Conservation (phyloP, 331 rosid species). For the Acacia pycnantha region DNA sequence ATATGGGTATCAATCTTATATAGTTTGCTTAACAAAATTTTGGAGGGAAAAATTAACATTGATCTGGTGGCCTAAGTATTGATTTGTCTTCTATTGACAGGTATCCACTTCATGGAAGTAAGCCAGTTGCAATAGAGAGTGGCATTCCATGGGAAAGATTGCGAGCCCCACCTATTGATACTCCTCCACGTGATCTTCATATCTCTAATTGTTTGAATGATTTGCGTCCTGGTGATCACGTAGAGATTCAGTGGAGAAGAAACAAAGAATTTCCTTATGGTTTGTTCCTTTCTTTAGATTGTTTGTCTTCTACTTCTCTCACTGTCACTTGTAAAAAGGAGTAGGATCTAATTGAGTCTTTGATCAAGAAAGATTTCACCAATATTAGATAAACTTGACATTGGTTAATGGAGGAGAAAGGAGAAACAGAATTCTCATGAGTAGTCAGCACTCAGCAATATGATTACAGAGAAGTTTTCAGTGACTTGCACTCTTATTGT, state of each 20-base stretch:
- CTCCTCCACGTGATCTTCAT: constrained; percentile 78
- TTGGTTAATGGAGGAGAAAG: neutral
- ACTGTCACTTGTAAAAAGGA: neutral
- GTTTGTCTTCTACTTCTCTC: constrained; percentile 15
- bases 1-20: neutral
- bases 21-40: neutral
- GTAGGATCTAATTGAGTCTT: constrained; percentile 19
- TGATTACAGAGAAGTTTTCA: neutral
- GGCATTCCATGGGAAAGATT: constrained; percentile 85
- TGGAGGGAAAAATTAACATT: constrained; percentile 10
- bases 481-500: neutral
- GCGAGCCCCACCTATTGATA: constrained; percentile 72
- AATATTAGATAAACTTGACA: constrained; percentile 29
- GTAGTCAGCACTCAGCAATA: neutral
- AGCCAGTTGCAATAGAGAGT: constrained; percentile 65
- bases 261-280: constrained; percentile 97
- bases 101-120: constrained; percentile 93
- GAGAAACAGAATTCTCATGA: neutral
- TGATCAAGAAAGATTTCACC: neutral
- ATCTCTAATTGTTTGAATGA: constrained; percentile 64
- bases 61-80: constrained; percentile 32
- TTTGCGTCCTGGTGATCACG: constrained; percentile 73
- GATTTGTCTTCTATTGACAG: constrained; percentile 37
- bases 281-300: constrained; percentile 41
- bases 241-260: constrained; percentile 96